Percentiles rank a stretch among this genome's conserved stretches.
phyloP scores from a whole-genome alignment of 129 eudicot species.

The Artemisia tridentata region DNA sequence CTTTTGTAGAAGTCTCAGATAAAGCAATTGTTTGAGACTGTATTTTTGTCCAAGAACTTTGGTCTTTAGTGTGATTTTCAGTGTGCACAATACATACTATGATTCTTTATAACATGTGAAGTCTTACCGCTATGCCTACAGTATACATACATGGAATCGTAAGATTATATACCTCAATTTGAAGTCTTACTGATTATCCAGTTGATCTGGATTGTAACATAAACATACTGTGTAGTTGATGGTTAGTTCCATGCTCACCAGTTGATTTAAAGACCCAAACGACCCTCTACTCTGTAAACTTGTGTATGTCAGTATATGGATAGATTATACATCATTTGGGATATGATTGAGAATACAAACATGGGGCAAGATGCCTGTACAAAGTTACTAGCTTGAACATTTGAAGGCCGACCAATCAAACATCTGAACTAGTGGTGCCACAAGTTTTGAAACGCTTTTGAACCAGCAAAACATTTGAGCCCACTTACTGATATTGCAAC shows the following conservation, averaged over 20 bases:
- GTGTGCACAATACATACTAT: constrained; percentile 15
- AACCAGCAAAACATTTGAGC: background rate
- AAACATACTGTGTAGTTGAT: background rate
- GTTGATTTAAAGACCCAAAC: too few species aligned
- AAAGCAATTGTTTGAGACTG: constrained; percentile 2
- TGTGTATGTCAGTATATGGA: too few species aligned
- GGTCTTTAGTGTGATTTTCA: constrained; percentile 18
- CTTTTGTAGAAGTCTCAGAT: constrained; percentile 6
- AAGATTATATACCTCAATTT: background rate
- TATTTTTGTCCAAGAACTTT: constrained; percentile 23
- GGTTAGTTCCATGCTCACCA: background rate
- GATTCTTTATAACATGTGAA: constrained; percentile 27
- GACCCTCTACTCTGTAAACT: too few species aligned
- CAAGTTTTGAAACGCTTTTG: background rate
- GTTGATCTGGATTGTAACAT: too few species aligned
- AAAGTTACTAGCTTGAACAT: too few species aligned
- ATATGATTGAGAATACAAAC: too few species aligned
- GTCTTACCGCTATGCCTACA: constrained; percentile 8
- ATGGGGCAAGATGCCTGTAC: too few species aligned
- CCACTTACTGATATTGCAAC: background rate
- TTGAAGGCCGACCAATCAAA: background rate
- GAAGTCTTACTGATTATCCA: background rate
- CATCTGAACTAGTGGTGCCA: background rate
- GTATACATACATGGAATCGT: background rate
- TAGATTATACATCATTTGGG: too few species aligned